Evolutionary conservation across 2,329 filamentous ascomycete genomes (phyloP).

Genomic region (Coleophoma crateriformis): DNA sequence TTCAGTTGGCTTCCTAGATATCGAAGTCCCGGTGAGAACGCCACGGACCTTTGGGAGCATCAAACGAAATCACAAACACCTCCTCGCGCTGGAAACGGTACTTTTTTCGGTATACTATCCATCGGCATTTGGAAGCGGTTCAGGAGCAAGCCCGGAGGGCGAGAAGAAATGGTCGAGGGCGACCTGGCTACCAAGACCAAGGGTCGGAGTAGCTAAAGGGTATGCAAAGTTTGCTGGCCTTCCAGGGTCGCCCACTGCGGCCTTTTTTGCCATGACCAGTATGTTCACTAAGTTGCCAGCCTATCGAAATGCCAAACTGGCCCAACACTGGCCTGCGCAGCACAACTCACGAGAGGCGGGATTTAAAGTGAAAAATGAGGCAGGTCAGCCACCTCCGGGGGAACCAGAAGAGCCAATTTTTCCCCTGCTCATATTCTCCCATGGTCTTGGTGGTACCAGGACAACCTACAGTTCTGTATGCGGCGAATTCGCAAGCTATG

Average conservation of each 20-base stretch:
- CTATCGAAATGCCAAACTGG: slow-evolving; percentile 53
- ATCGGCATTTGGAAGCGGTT: slow-evolving; percentile 37
- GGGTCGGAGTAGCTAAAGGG: slow-evolving; percentile 48
- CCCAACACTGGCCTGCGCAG: slow-evolving; percentile 46
- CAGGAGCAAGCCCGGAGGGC: slow-evolving; percentile 31
- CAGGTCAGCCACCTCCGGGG: slow-evolving; percentile 31
- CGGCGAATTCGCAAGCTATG: slow-evolving; percentile 61
- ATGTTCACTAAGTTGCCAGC: slow-evolving; percentile 63
- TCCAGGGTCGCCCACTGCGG: slow-evolving; percentile 40
- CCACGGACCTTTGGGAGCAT: slow-evolving; percentile 44
- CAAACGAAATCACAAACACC: slow-evolving; percentile 37
- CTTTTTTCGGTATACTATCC: slow-evolving; percentile 64
- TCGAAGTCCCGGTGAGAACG: slow-evolving; percentile 43
- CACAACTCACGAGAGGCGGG: slow-evolving; percentile 30
- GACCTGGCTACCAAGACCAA: slow-evolving; percentile 57
- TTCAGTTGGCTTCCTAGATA: slow-evolving; percentile 45
- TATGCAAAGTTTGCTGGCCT: slow-evolving; percentile 58
- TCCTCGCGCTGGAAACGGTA: slow-evolving; percentile 51
- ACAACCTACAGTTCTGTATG: slow-evolving; percentile 59
- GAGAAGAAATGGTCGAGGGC: slow-evolving; percentile 43
- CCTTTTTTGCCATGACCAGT: slow-evolving; percentile 48
- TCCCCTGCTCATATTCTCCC: slow-evolving; percentile 60
- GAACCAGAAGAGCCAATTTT: slow-evolving; percentile 41
- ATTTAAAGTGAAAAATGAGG: slow-evolving; percentile 33
- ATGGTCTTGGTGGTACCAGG: slow-evolving; percentile 58